Evolutionary conservation across 2,329 filamentous ascomycete genomes (phyloP), one percentile per base, ranked within the genome.

Genomic region (Trichophyton verrucosum): DNA sequence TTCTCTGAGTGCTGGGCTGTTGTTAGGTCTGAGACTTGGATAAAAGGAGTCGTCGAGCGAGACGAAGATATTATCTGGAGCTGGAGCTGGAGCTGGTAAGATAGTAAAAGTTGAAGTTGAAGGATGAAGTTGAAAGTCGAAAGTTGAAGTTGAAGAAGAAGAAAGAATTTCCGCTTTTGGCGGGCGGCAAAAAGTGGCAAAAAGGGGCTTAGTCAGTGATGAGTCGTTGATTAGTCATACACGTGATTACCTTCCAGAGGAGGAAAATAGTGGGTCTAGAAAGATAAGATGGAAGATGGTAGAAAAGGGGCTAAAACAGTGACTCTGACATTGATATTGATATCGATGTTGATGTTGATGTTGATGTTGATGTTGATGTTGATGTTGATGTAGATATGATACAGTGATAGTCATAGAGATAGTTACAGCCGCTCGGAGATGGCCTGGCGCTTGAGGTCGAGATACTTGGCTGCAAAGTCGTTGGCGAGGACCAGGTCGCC

Each of bases 401-500:
- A 30, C 27, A 30, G 5, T 30, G 27, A 30, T 30, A 30, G 27
- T 30, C 11, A 22, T 3, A 46, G 42, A 3, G 15, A 4, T 1
- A 47, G 20, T 47, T 47, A 47, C 17, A 47, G 8, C 5, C 17
- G 9, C 8, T 47, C 44, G 7, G 44, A 47, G 44, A 17, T n/a
- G 17, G 44, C 44, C 44, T 47, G 44, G 20, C 44, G 53, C 66
- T 78, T 78, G 57, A 88, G 67, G 64, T 81, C 80, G 47, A 86
- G 71, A 70, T 87, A 89, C 64, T 80, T 81, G 1, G 83, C 82
- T 1, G 86, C 85, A 66, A 81, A 86, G 64, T 87, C 83, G 66
- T 86, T 86, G 0, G 86, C 84, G 64, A 85, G 67, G 17, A 77
- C 78, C 65, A 78, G 72, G 66, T 91, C 86, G 0, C 86, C 88